Percentiles rank a stretch among this genome's conserved stretches.
Evolutionary conservation across 2,329 filamentous ascomycete species (phyloP).

Genomic region (Pseudogymnoascus sp.): DNA sequence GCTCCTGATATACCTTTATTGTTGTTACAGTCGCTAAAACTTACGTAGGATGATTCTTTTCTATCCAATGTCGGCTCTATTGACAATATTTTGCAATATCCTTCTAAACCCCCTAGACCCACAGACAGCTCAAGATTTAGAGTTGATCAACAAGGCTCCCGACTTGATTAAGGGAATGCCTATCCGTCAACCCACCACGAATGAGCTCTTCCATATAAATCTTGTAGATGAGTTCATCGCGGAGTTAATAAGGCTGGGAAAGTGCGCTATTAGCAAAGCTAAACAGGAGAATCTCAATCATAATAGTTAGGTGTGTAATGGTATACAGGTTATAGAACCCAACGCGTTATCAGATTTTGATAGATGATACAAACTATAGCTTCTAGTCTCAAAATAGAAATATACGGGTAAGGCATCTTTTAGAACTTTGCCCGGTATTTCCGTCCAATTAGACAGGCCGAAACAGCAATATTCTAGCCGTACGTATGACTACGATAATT

Average conservation of each 20-base stretch:
- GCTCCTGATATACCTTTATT: conserved; percentile 29
- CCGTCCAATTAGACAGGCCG: not conserved
- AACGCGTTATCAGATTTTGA: not conserved
- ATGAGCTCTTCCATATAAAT: conserved; percentile 35
- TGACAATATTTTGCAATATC: conserved; percentile 48
- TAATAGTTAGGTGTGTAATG: not conserved
- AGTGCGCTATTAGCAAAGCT: conserved; percentile 27
- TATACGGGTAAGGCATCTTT: not conserved
- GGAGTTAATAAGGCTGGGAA: conserved; percentile 37
- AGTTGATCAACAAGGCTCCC: conserved; percentile 36
- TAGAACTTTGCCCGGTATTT: not conserved
- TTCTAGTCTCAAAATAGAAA: not conserved
- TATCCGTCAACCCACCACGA: conserved; percentile 25
- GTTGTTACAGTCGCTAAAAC: conserved; percentile 20
- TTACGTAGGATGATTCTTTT: conserved; percentile 43
- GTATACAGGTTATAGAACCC: not conserved
- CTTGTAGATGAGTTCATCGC: conserved; percentile 36
- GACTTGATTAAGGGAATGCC: conserved; percentile 37
- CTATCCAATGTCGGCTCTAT: conserved; percentile 47
- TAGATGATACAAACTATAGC: not conserved
- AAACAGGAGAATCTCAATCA: not conserved
- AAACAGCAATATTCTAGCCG: not conserved
- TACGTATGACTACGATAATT: not conserved
- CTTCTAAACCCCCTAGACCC: conserved; percentile 39
- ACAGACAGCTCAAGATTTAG: conserved; percentile 38